Evolutionary conservation across 75 land plant species (phyloP).

Genomic region (Isoetes taiwanensis): DNA sequence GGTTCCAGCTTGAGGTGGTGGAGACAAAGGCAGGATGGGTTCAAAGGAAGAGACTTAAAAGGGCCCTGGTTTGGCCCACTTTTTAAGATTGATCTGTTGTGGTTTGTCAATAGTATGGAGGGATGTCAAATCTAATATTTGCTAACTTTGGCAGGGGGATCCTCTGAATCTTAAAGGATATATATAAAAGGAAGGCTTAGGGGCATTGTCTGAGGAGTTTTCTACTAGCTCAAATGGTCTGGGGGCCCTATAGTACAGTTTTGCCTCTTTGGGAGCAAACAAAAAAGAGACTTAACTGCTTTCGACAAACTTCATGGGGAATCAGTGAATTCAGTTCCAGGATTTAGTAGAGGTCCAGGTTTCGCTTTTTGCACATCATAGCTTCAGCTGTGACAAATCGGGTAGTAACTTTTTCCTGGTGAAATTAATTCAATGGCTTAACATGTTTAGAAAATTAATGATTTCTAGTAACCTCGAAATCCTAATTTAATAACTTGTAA

Average conservation of each 20-base stretch:
- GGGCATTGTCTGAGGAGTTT: conserved; percentile 25
- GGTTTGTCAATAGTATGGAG: too few species aligned
- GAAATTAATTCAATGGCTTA: too few species aligned
- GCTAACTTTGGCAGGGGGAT: too few species aligned
- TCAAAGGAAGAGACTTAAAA: conserved; percentile 19
- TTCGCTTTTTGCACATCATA: too few species aligned
- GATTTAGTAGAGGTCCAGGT: conserved; percentile 20
- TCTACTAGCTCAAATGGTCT: conserved; percentile 25
- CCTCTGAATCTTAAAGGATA: conserved; percentile 22
- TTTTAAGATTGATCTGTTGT: too few species aligned
- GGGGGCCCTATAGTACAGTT: conserved; percentile 32
- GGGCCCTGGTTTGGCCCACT: conserved; percentile 9
- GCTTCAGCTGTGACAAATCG: conserved; percentile 28
- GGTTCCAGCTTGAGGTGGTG: conserved; percentile 28
- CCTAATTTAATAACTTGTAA: too few species aligned
- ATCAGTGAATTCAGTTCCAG: conserved; percentile 18
- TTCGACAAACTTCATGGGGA: conserved; percentile 21
- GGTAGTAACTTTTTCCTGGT: too few species aligned
- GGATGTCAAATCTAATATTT: too few species aligned
- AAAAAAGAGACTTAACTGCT: conserved; percentile 11
- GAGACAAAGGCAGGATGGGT: conserved; percentile 28
- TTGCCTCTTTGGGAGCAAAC: conserved; percentile 25
- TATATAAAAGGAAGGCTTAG: conserved; percentile 17
- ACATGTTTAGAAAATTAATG: too few species aligned
- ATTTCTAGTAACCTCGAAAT: too few species aligned